Base-by-base conservation (phyloP, 2,329 filamentous ascomycete species). In the Sarocladiaceae sp. region DNA sequence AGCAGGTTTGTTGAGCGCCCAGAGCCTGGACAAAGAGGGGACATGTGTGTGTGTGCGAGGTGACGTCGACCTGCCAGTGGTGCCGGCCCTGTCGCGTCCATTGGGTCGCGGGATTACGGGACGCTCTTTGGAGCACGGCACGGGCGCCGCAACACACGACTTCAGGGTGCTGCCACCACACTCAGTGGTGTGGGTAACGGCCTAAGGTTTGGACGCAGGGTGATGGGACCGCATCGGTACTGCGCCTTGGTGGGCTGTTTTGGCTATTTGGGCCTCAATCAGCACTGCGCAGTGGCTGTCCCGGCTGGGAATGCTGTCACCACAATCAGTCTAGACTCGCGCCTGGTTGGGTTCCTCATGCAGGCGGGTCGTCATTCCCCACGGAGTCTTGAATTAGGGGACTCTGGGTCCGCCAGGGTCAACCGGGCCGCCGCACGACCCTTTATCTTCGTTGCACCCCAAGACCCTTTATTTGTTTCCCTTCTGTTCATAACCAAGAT, bases 1-100 rank as follows among this genome's bases (percentile, higher is more conserved):
- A 48, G 44, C 44, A 33, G 44, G 44, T 48, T 48, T 48, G 44
- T 48, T 48, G 44, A 48, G 44, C 28, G 22, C 22, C 26, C n/a
- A 28, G 20, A 28, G 44, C 25, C 26, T 48, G n/a, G 26, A 33
- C 23, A 26, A 7, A 17, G 26, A 33, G 44, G 25, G 15, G 26
- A 44, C 44, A 48, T 48, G 44, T 48, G 44, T 25, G 44, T 29
- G 26, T 48, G 44, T 17, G n/a, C n/a, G 12, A 7, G 17, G 44
- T 48, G 44, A 48, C 44, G 44, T 48, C 44, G 44, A 33, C 26
- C 26, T 20, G n/a, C n/a, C n/a, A n/a, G n/a, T n/a, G 44, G 28
- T 33, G 28, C 8, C 44, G 26, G n/a, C 26, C 15, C 25, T 4
- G 10, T 31, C 23, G 28, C n/a, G 44, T 48, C 40, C 7, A 44